A percentile compares a stretch with the other conserved stretches of the same genome.
Conservation (phyloP, 164 flowering plant genomes). For the Warburgia ugandensis region DNA sequence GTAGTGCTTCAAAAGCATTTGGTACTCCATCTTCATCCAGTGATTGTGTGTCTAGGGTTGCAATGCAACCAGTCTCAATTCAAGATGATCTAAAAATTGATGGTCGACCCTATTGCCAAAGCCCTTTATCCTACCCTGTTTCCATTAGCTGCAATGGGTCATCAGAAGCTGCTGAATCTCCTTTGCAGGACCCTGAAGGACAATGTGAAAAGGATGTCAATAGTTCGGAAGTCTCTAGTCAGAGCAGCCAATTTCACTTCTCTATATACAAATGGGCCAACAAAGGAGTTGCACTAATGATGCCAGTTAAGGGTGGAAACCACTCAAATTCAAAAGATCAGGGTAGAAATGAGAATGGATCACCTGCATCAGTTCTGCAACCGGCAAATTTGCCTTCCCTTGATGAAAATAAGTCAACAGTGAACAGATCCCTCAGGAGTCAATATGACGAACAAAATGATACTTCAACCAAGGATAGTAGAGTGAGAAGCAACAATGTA, state of each 20-base stretch:
- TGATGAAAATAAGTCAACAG: constrained; percentile 3
- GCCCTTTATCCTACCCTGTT: constrained; percentile 33
- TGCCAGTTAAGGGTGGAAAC: constrained; percentile 33
- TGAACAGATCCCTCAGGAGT: constrained; percentile 1
- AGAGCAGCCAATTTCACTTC: constrained; percentile 56
- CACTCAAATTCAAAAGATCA: constrained; percentile 23
- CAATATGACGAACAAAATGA: constrained; percentile 14
- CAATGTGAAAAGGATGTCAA: constrained; percentile 14
- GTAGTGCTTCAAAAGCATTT: constrained; percentile 17
- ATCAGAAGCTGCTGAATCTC: constrained; percentile 10
- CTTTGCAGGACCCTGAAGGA: constrained; percentile 16
- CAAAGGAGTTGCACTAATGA: constrained; percentile 43
- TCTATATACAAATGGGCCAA: constrained; percentile 91
- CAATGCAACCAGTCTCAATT: constrained; percentile 22
- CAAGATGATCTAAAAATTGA: constrained; percentile 28
- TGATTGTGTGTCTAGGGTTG: constrained; percentile 28
- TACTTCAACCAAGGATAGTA: constrained; percentile 3
- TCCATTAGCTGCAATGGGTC: constrained; percentile 22
- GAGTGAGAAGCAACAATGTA: constrained; percentile 4
- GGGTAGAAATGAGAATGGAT: constrained; percentile 13
- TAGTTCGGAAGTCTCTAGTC: constrained; percentile 14
- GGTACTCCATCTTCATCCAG: constrained; percentile 25
- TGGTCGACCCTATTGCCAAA: constrained; percentile 20
- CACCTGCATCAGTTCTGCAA: constrained; percentile 8
- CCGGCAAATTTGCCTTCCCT: constrained; percentile 6